phyloP scores from a whole-genome alignment of 495 filamentous ascomycete genomes.

The Xylaria flabelliformis region DNA sequence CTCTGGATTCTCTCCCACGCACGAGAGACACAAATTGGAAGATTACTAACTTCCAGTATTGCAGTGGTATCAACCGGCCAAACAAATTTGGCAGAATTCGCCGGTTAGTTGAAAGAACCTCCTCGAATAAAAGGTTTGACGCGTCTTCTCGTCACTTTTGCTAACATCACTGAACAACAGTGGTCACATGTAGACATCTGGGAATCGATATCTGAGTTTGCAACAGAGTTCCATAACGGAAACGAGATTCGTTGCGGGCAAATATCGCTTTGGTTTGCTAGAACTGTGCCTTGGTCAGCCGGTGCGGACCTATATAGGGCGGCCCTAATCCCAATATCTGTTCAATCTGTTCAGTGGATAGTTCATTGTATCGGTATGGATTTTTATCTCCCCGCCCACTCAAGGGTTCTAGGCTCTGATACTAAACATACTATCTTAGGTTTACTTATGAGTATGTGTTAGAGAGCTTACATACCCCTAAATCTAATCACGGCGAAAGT shows the following conservation, averaged over 20 bases:
- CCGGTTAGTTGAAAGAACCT: neutral
- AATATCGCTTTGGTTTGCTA: neutral
- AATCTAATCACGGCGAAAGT: neutral
- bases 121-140: neutral
- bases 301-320: neutral
- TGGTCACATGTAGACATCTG: neutral
- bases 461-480: neutral
- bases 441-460: conserved; percentile 11
- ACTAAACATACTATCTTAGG: conserved; percentile 8
- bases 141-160: neutral
- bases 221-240: neutral
- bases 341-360: neutral
- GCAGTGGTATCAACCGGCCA: neutral
- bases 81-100: neutral
- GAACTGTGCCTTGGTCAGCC: neutral
- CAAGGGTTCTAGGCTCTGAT: neutral
- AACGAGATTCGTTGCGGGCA: neutral
- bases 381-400: neutral
- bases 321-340: neutral
- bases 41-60: neutral
- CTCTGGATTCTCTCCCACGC: neutral
- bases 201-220: neutral
- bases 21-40: neutral
- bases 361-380: conserved; percentile 6
- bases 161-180: conserved; percentile 1